Base-by-base conservation (phyloP, 139 green algal species). In the Chlorella sp. region DNA sequence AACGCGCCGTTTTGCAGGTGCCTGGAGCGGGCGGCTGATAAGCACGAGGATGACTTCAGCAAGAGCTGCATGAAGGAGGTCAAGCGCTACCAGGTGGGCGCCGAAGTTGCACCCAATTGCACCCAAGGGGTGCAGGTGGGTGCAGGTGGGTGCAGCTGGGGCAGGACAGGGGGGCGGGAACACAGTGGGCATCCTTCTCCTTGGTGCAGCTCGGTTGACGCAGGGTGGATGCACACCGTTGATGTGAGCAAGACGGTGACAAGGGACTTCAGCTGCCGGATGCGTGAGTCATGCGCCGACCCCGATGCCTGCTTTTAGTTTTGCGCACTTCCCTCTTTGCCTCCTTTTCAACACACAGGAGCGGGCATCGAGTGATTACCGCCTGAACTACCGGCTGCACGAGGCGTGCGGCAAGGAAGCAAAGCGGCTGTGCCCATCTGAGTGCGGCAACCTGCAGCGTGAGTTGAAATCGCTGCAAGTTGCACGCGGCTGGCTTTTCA, bases 321-420 rank as follows among this genome's bases (percentile, higher is more conserved):
- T 55, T 11, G 7, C 7, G 7, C 11, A 55, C 11, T 55, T 55
- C 7, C 7, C 44, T 11, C 11, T 7, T 55, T 11, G 44, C 7
- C 44, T 11, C 11, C 7, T 55, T 55, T 55, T 11, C 21, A 2
- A 16, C 18, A 55, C 20, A 28, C 32, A 75, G 36, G 69, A n/a
- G 21, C 28, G 36, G 25, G 60, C 60, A 2, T 13, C 23, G 36
- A 26, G 12, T 4, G 76, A 82, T 60, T 82, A 82, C 38, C 76
- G 76, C 38, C 76, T 82, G 38, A 82, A 72, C 76, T n/a, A 4
- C 76, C 56, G 76, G 6, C 76, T 82, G 76, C 36, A 39, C 1
- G 11, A 9, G 1, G 76, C 76, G 21, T 82, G 76, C 60, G 57
- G 38, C 20, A 39, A 57, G 20, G 76, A 56, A 13, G 41, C 57